Conservation (phyloP, 495 filamentous ascomycete species). For the Lasiosphaeria hispida region DNA sequence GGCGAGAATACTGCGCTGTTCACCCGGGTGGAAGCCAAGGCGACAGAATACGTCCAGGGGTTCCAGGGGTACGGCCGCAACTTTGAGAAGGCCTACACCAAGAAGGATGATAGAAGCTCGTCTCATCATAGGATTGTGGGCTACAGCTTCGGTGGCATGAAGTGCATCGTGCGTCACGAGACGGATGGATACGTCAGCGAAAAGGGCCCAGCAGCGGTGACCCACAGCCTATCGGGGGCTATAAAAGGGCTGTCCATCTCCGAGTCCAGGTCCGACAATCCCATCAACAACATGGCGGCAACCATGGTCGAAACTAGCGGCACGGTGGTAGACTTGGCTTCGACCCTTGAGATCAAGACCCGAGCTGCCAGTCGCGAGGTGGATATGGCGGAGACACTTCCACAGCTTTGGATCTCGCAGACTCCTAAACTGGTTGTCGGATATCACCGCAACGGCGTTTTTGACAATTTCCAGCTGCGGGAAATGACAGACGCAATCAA, state of each 20-base stretch:
- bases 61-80: slow-evolving; percentile 47
- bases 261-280: neutral
- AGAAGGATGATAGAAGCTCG: slow-evolving; percentile 37
- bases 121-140: slow-evolving; percentile 50
- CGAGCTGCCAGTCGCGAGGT: slow-evolving; percentile 37
- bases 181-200: slow-evolving; percentile 42
- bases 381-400: slow-evolving; percentile 34
- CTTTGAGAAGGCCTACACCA: slow-evolving; percentile 51
- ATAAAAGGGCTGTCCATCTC: neutral
- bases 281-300: neutral
- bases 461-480: slow-evolving; percentile 37
- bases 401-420: slow-evolving; percentile 53
- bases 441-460: slow-evolving; percentile 44
- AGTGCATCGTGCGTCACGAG: slow-evolving; percentile 47
- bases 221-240: neutral
- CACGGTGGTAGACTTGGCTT: slow-evolving; percentile 30
- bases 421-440: slow-evolving; percentile 49
- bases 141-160: slow-evolving; percentile 45
- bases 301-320: slow-evolving; percentile 33
- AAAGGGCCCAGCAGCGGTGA: neutral
- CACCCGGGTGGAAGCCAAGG: slow-evolving; percentile 36
- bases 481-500: slow-evolving; percentile 35
- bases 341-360: slow-evolving; percentile 53
- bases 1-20: slow-evolving; percentile 42
- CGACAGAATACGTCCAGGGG: slow-evolving; percentile 32